Evolutionary conservation across 768 basidiomycete species (phyloP).

Genomic region (Lentinula raphanica): DNA sequence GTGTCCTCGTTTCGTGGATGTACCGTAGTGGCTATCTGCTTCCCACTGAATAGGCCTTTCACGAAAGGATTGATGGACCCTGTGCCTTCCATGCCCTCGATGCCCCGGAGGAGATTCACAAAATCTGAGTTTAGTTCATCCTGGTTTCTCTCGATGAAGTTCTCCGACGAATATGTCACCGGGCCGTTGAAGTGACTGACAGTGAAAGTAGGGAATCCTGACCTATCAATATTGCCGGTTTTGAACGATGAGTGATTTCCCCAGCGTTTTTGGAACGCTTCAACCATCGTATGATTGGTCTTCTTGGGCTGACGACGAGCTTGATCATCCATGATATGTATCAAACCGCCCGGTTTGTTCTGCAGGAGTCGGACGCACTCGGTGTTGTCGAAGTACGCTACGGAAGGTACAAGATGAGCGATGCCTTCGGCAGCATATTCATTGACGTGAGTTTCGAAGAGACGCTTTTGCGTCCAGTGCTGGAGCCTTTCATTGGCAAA

Average conservation of each 20-base stretch:
- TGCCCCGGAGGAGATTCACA: conserved; percentile 79
- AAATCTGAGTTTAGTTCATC: conserved; percentile 92
- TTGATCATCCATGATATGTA: conserved; percentile 98
- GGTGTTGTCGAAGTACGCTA: conserved; percentile 85
- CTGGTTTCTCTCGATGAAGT: conserved; percentile 83
- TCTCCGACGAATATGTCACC: conserved; percentile 87
- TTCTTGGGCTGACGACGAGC: conserved; percentile 82
- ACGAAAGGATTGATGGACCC: conserved; percentile 91
- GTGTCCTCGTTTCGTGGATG: conserved; percentile 94
- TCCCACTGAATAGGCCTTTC: conserved; percentile 81
- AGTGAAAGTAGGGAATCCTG: conserved; percentile 82
- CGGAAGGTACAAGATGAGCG: conserved; percentile 55
- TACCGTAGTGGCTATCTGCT: conserved; percentile 86
- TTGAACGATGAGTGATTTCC: conserved; percentile 92
- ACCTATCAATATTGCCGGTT: conserved; percentile 65
- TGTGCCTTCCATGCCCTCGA: conserved; percentile 54
- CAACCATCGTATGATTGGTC: conserved; percentile 91
- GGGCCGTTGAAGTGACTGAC: conserved; percentile 89
- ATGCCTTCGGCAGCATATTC: conserved; percentile 87
- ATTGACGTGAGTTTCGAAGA: conserved; percentile 77
- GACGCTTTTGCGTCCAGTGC: conserved; percentile 68
- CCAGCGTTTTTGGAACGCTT: conserved; percentile 92
- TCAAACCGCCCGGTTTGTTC: conserved; percentile 82
- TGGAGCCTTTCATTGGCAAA: conserved; percentile 93
- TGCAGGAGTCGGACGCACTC: conserved; percentile 86